Evolutionary conservation across 78 protist genomes (phyloP).

Genomic region (Dictyostelium capitatum): DNA sequence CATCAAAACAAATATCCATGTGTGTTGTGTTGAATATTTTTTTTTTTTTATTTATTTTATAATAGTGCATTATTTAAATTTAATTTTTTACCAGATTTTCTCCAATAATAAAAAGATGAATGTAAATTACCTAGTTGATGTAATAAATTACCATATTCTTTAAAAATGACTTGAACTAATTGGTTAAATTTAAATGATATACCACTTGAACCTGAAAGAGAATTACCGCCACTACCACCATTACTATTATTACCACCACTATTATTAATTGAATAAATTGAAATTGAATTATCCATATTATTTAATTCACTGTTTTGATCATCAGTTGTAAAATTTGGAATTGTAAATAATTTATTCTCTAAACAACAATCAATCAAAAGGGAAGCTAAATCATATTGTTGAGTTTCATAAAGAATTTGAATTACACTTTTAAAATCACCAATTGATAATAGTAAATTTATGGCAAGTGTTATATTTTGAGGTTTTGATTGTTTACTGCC

Average conservation of each 20-base stretch:
- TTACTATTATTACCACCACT: background rate
- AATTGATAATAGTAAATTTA: slow-evolving; percentile 21
- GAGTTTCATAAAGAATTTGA: slow-evolving; percentile 48
- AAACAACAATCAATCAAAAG: slow-evolving; percentile 35
- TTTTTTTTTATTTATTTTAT: no score
- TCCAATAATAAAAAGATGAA: slow-evolving; percentile 50
- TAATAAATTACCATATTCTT: slow-evolving; percentile 61
- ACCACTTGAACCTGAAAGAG: background rate
- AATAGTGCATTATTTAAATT: no score
- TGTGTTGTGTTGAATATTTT: no score
- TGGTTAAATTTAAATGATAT: slow-evolving; percentile 42
- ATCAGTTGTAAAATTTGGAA: slow-evolving; percentile 1
- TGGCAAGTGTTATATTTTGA: slow-evolving; percentile 7
- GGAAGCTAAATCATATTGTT: slow-evolving; percentile 59
- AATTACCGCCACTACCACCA: background rate
- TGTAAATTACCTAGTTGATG: slow-evolving; percentile 41
- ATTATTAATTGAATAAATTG: background rate
- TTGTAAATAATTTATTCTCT: slow-evolving; percentile 29
- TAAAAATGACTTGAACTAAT: slow-evolving; percentile 58
- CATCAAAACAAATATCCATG: no score
- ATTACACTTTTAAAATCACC: slow-evolving; percentile 70
- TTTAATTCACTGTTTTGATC: background rate
- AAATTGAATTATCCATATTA: background rate
- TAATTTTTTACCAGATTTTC: slow-evolving; percentile 52
- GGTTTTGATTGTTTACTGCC: background rate